These are phyloP conservation scores for Gymnopilus dilepis DNA, from an alignment of 768 basidiomycete species.

Conservation along the genomic window DNA sequence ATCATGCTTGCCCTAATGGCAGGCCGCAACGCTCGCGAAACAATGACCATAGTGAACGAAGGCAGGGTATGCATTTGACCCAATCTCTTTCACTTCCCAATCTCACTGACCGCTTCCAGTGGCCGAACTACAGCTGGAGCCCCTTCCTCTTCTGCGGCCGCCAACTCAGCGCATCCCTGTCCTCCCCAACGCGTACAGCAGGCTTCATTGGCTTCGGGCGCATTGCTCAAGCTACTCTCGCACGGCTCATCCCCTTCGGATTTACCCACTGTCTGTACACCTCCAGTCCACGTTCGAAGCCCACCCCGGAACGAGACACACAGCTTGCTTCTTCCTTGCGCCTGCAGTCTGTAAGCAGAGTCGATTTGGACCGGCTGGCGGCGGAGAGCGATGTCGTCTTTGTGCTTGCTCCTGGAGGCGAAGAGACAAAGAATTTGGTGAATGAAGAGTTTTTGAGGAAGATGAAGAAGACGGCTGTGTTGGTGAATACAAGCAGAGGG, in stretches of 20 bases:
- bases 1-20: constrained; percentile 96
- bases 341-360: constrained; percentile 56
- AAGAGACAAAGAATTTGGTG: constrained; percentile 73
- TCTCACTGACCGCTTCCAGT: constrained; percentile 46
- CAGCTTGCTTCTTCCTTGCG: constrained; percentile 35
- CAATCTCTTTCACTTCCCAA: background rate
- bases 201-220: constrained; percentile 97
- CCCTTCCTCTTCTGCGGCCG: constrained; percentile 88
- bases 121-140: constrained; percentile 79
- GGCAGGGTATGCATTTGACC: constrained; percentile 58
- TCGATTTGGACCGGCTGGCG: constrained; percentile 72
- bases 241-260: constrained; percentile 83
- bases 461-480: constrained; percentile 85
- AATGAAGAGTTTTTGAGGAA: constrained; percentile 69
- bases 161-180: constrained; percentile 63
- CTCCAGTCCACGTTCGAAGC: constrained; percentile 56
- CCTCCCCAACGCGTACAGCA: constrained; percentile 64
- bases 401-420: constrained; percentile 79
- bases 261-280: constrained; percentile 76
- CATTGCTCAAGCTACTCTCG: constrained; percentile 85
- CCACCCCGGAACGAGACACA: constrained; percentile 49
- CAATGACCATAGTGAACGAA: constrained; percentile 65
- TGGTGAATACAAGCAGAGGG: constrained; percentile 88
- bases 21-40: constrained; percentile 74
- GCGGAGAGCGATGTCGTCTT: constrained; percentile 83